Evolutionary conservation across 305 asterid species (phyloP).

Genomic region (Rubia peregrina): DNA sequence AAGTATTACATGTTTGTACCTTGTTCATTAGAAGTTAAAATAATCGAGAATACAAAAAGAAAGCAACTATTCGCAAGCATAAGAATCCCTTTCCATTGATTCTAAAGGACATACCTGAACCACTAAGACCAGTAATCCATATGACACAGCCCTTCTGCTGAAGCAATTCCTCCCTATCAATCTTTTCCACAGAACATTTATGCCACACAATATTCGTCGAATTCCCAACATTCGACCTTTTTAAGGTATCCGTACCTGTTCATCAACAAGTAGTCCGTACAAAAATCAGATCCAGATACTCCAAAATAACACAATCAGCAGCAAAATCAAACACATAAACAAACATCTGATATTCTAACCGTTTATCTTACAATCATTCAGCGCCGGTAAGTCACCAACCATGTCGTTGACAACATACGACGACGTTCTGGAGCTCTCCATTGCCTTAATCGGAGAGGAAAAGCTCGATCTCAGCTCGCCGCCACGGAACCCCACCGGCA

Average conservation of each 20-base stretch:
- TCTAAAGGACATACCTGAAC: constrained; percentile 68
- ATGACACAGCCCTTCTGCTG: constrained; percentile 94
- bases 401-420: constrained; percentile 24
- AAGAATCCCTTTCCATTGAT: constrained; percentile 4
- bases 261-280: constrained; percentile 17
- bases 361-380: constrained; percentile 22
- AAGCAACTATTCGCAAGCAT: neutral
- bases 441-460: constrained; percentile 51
- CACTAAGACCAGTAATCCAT: constrained; percentile 98
- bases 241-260: constrained; percentile 38
- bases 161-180: constrained; percentile 72
- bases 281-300: neutral
- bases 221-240: constrained; percentile 50
- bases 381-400: constrained; percentile 15
- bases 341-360: constrained; percentile 2
- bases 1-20: neutral
- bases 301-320: neutral
- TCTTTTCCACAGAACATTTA: constrained; percentile 72
- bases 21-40: neutral
- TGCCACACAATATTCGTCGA: constrained; percentile 88
- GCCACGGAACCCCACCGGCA: constrained; percentile 26
- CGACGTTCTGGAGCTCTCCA: constrained; percentile 51
- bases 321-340: neutral
- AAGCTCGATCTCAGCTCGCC: constrained; percentile 35
- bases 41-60: neutral